phyloP scores from a whole-genome alignment of 2,329 filamentous ascomycete genomes.

The Fusarium hostae region DNA sequence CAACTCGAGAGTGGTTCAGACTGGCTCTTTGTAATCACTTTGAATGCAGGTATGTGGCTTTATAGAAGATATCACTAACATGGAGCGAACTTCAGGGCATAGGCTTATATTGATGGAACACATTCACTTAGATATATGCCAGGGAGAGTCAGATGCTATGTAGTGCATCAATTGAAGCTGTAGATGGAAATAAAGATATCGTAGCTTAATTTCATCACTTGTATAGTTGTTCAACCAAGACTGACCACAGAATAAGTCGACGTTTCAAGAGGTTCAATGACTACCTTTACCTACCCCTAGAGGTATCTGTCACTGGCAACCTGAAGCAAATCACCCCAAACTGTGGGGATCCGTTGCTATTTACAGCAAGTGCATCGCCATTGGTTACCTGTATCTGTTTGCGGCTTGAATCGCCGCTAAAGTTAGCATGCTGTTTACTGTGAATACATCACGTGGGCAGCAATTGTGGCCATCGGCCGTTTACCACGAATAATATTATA shows the following conservation, averaged over 20 bases:
- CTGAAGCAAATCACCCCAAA: neutral
- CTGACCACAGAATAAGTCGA: neutral
- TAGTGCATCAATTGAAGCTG: neutral
- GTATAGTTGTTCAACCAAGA: neutral
- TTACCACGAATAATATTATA: neutral
- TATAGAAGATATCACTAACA: neutral
- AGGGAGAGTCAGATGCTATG: neutral
- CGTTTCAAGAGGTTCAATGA: neutral
- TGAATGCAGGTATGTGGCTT: neutral
- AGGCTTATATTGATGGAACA: neutral
- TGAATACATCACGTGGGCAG: slow-evolving; percentile 17
- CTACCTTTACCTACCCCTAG: neutral
- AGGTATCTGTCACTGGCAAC: neutral
- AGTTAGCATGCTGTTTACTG: neutral
- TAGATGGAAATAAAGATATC: neutral
- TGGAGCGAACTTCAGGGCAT: neutral
- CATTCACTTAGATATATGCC: neutral
- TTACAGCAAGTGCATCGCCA: neutral
- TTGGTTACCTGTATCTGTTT: neutral
- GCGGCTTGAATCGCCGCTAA: neutral
- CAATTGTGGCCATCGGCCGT: neutral
- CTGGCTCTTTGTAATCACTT: neutral
- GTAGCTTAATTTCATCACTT: neutral
- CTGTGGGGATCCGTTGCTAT: neutral
- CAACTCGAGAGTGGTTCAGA: neutral